Percentiles rank a stretch among this genome's conserved stretches.
Conservation (phyloP, 805 yeast species). For the Vanderwaltozyma tropicalis region DNA sequence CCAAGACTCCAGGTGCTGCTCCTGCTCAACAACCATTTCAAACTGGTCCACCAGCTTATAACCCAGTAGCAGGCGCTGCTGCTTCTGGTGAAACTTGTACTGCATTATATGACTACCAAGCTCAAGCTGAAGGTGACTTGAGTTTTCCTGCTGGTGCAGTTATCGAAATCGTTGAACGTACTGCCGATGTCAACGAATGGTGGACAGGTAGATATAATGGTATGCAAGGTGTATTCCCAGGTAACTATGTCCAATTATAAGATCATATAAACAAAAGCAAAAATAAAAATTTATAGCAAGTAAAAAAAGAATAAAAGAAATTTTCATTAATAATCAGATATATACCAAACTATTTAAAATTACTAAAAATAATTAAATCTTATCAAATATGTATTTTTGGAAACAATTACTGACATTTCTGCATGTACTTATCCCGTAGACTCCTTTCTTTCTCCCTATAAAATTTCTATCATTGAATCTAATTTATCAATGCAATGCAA, state of each 20-base stretch:
- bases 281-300: background rate
- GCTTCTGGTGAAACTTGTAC: constrained; percentile 56
- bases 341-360: background rate
- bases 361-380: too few relatives aligned
- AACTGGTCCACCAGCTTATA: constrained; percentile 18
- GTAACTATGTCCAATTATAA: constrained; percentile 81
- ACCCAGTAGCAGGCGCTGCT: constrained; percentile 25
- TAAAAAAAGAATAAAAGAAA: background rate
- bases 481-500: too few relatives aligned
- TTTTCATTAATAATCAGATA: background rate
- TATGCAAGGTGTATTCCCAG: constrained; percentile 86
- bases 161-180: constrained; percentile 73
- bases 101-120: constrained; percentile 82
- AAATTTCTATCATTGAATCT: too few relatives aligned
- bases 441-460: too few relatives aligned
- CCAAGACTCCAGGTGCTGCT: constrained; percentile 7
- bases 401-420: too few relatives aligned
- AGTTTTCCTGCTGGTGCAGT: constrained; percentile 79
- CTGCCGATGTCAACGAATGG: constrained; percentile 87
- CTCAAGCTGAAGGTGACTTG: constrained; percentile 90
- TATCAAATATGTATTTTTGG: too few relatives aligned
- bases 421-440: too few relatives aligned
- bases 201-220: constrained; percentile 92
- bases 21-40: constrained; percentile 15
- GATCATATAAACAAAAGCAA: constrained; percentile 6